Conservation (phyloP, 208 protist species). For the Wallacemonas sp. region DNA sequence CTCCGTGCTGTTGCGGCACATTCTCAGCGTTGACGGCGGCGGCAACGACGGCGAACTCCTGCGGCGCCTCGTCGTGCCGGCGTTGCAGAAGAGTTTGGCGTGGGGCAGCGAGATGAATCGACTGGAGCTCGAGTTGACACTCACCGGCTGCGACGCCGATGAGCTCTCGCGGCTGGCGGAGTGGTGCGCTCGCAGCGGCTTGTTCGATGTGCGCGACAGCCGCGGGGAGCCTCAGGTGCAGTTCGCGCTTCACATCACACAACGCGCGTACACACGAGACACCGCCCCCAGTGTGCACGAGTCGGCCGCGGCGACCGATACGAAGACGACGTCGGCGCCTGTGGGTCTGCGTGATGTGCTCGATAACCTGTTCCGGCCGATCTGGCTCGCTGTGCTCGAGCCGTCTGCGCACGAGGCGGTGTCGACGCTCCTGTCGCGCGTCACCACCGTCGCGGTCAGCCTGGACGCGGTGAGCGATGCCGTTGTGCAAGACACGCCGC, state of each 20-base stretch:
- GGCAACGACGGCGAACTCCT: conserved; percentile 47
- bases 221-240: conserved; percentile 8
- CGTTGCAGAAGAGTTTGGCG: conserved; percentile 31
- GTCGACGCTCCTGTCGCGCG: conserved; percentile 85
- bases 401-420: conserved; percentile 83
- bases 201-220: conserved; percentile 24
- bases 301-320: neutral
- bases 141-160: conserved; percentile 36
- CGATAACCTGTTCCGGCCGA: conserved; percentile 95
- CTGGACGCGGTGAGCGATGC: conserved; percentile 21
- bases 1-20: conserved; percentile 32
- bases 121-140: conserved; percentile 72
- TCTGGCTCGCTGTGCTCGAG: conserved; percentile 95
- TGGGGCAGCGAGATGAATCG: conserved; percentile 23
- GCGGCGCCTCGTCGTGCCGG: conserved; percentile 36
- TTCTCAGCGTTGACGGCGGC: conserved; percentile 42
- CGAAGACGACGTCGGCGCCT: neutral
- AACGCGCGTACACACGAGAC: conserved; percentile 52
- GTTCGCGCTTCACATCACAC: conserved; percentile 52
- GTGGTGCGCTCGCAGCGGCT: conserved; percentile 63
- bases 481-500: conserved; percentile 32
- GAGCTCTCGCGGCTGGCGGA: conserved; percentile 58
- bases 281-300: conserved; percentile 23
- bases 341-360: conserved; percentile 89
- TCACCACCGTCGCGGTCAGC: conserved; percentile 84